Percentiles rank a stretch among this genome's conserved stretches.
Conservation (phyloP, 495 filamentous ascomycete species). For the Thozetella sp. region DNA sequence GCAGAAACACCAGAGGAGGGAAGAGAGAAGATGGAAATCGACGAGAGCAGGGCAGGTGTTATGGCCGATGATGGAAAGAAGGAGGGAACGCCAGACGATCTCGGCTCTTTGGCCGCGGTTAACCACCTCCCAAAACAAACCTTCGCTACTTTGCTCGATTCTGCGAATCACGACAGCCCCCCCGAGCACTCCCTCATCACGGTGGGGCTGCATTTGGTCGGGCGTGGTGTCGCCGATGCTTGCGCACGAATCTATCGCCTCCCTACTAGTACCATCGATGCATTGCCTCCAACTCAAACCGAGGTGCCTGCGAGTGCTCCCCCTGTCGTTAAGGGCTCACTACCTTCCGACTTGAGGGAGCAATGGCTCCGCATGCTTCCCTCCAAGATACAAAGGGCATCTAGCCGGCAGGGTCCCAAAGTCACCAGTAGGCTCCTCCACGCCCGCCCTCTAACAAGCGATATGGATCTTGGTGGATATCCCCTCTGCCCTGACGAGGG, state of each 20-base stretch:
- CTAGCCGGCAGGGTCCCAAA: constrained; percentile 42
- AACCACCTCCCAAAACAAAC: constrained; percentile 26
- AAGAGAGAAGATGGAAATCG: constrained; percentile 8
- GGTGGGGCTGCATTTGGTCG: constrained; percentile 32
- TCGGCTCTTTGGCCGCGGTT: constrained; percentile 13
- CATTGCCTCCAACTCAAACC: constrained; percentile 26
- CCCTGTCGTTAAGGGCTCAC: constrained; percentile 5
- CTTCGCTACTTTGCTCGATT: constrained; percentile 22
- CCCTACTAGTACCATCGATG: constrained; percentile 18
- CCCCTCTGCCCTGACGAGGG: constrained; percentile 69
- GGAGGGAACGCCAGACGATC: constrained; percentile 5
- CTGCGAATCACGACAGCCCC: constrained; percentile 9
- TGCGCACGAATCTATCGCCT: constrained; percentile 51
- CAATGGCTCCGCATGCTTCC: constrained; percentile 45
- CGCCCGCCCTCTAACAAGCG: constrained; percentile 20
- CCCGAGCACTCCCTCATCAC: constrained; percentile 27
- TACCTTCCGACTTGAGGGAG: constrained; percentile 36
- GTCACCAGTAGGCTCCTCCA: constrained; percentile 27
- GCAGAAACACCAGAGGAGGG: constrained; percentile 6
- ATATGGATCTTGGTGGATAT: constrained; percentile 48
- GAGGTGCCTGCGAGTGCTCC: constrained; percentile 43
- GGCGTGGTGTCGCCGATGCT: constrained; percentile 35
- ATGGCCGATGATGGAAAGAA: constrained; percentile 8
- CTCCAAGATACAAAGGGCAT: constrained; percentile 6
- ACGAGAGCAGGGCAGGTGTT: constrained; percentile 23